Conservation (phyloP, 805 yeast species). For the Monosporozyma aerobia region DNA sequence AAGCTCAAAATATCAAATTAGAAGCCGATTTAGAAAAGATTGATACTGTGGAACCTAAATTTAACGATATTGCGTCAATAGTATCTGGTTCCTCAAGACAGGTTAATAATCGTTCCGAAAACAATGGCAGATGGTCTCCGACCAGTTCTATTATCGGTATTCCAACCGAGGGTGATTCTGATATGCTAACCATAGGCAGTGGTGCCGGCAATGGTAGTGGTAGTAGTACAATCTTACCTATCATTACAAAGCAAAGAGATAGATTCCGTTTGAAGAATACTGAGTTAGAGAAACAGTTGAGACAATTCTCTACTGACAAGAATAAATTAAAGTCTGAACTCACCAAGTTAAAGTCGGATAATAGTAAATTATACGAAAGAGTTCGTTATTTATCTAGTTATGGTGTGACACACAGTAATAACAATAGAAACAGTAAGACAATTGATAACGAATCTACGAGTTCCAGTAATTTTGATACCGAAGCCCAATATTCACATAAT, state of each 20-base stretch:
- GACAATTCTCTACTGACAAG: slow-evolving; percentile 44
- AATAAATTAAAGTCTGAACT: slow-evolving; percentile 59
- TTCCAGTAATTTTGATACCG: slow-evolving; percentile 36
- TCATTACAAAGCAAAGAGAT: slow-evolving; percentile 90
- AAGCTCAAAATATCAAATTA: slow-evolving; percentile 45
- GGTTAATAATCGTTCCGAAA: slow-evolving; percentile 24
- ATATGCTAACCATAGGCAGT: not conserved
- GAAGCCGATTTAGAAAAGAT: slow-evolving; percentile 65
- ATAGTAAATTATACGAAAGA: slow-evolving; percentile 70
- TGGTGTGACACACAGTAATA: slow-evolving; percentile 20
- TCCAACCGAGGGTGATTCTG: slow-evolving; percentile 29
- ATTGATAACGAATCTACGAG: slow-evolving; percentile 4
- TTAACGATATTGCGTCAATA: slow-evolving; percentile 50
- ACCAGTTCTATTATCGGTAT: slow-evolving; percentile 44
- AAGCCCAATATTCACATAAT: slow-evolving; percentile 47
- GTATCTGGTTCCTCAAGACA: slow-evolving; percentile 48
- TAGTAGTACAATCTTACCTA: slow-evolving; percentile 58
- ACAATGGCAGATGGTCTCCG: slow-evolving; percentile 37
- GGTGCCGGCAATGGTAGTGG: slow-evolving; percentile 5
- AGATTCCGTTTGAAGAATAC: slow-evolving; percentile 75
- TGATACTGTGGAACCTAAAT: slow-evolving; percentile 35
- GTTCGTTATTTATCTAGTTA: slow-evolving; percentile 57
- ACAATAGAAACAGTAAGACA: slow-evolving; percentile 16
- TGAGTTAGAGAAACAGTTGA: slow-evolving; percentile 75
- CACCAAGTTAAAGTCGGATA: slow-evolving; percentile 57